Conservation (phyloP, 1,284 basidiomycete genomes). For the Cerioporus squamosus region DNA sequence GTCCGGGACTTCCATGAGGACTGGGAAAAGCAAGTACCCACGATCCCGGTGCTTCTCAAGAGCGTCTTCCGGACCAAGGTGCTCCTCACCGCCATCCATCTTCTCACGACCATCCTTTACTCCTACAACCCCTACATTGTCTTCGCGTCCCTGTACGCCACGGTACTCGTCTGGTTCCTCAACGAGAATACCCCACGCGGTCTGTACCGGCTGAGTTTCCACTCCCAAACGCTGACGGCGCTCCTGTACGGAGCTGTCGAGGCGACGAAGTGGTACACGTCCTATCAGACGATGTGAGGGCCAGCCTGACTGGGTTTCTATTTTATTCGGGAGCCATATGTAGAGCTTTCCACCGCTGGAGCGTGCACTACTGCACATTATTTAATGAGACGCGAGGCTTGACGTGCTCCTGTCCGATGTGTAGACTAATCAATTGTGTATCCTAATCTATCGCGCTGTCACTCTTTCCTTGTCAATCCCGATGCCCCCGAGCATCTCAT, state of each 20-base stretch:
- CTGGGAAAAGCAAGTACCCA: slow-evolving; percentile 14
- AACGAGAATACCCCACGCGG: slow-evolving; percentile 14
- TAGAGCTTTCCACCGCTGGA: too few relatives aligned
- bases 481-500: too few relatives aligned
- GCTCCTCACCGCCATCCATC: slow-evolving; percentile 13
- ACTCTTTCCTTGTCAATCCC: not conserved
- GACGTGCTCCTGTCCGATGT: not conserved
- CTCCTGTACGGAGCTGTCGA: slow-evolving; percentile 12
- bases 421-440: not conserved
- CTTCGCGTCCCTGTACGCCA: slow-evolving; percentile 14
- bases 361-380: too few relatives aligned
- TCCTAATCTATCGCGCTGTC: too few relatives aligned
- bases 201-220: slow-evolving; percentile 17
- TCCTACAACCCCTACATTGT: slow-evolving; percentile 19
- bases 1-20: slow-evolving; percentile 20
- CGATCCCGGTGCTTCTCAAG: slow-evolving; percentile 20
- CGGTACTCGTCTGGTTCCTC: slow-evolving; percentile 13
- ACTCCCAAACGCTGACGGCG: slow-evolving; percentile 18
- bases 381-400: too few relatives aligned
- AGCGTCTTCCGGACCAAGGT: slow-evolving; percentile 14
- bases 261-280: slow-evolving; percentile 1
- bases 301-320: not conserved
- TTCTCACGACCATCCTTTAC: slow-evolving; percentile 5
- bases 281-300: not conserved
- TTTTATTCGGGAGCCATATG: too few relatives aligned